These are phyloP conservation scores for Pseudogymnoascus sp. DNA, from an alignment of 2,329 filamentous ascomycete species.

Conservation along the genomic window DNA sequence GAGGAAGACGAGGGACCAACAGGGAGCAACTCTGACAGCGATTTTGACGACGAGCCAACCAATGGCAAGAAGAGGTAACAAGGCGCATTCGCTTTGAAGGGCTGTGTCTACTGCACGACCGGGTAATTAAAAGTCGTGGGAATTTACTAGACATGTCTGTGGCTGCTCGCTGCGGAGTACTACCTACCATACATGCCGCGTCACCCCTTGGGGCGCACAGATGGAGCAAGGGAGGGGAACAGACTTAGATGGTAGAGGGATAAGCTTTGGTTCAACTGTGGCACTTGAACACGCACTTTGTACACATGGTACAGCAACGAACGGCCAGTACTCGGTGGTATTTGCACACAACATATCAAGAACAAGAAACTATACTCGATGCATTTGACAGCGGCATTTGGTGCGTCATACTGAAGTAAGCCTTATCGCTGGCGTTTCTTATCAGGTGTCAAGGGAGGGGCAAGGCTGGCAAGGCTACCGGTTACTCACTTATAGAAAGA, in stretches of 20 bases:
- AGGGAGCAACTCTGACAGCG: conserved; percentile 10
- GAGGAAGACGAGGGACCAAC: conserved; percentile 13
- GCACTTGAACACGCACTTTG: not conserved
- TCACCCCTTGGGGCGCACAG: conserved; percentile 9
- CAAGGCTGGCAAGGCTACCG: not conserved
- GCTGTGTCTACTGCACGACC: not conserved
- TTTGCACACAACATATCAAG: conserved; percentile 5
- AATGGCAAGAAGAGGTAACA: conserved; percentile 14
- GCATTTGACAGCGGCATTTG: conserved; percentile 7
- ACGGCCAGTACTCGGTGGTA: conserved; percentile 1
- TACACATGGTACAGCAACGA: not conserved
- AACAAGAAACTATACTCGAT: conserved; percentile 7
- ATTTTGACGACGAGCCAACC: conserved; percentile 7
- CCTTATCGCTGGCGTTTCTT: not conserved
- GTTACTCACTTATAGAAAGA: not conserved
- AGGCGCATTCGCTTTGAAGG: not conserved
- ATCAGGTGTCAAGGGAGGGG: conserved; percentile 9
- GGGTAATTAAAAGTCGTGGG: not conserved
- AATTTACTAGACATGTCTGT: conserved; percentile 2
- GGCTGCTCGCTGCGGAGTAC: not conserved
- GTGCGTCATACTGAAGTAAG: conserved; percentile 11
- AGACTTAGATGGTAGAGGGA: not conserved
- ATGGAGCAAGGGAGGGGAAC: not conserved
- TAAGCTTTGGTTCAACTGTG: not conserved
- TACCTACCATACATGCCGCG: not conserved